Percentiles rank a stretch among this genome's conserved stretches.
Conservation (phyloP, 202 grass and related monocot genomes). For the Musa balbisiana region DNA sequence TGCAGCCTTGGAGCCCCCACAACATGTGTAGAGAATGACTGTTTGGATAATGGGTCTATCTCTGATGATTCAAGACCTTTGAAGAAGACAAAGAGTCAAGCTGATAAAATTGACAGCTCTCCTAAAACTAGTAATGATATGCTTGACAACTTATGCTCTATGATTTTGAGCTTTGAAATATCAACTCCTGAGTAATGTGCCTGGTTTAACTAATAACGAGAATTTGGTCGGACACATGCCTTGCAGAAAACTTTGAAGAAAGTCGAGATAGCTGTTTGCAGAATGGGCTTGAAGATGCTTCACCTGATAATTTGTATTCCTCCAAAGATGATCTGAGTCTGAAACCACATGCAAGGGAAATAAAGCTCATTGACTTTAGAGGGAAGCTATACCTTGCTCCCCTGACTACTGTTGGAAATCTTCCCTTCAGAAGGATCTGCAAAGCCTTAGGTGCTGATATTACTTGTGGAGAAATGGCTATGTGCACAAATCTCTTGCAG, state of each 20-base stretch:
- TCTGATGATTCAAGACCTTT: slow-evolving; percentile 42
- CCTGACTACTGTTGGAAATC: slow-evolving; percentile 88
- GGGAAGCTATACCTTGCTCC: slow-evolving; percentile 93
- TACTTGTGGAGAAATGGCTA: slow-evolving; percentile 98
- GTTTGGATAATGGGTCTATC: slow-evolving; percentile 32
- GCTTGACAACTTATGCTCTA: background rate
- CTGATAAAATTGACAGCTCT: slow-evolving; percentile 29
- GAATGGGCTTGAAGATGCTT: slow-evolving; percentile 30
- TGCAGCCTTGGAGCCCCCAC: slow-evolving; percentile 21
- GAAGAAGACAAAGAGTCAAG: slow-evolving; percentile 76
- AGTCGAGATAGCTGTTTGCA: slow-evolving; percentile 28
- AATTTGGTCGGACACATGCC: slow-evolving; percentile 35
- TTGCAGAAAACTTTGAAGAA: slow-evolving; percentile 27
- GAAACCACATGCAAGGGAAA: slow-evolving; percentile 63
- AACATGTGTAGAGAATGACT: slow-evolving; percentile 37
- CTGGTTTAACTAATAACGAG: slow-evolving; percentile 9
- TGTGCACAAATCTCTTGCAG: slow-evolving; percentile 98
- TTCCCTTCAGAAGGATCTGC: slow-evolving; percentile 87
- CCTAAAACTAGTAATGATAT: slow-evolving; percentile 41
- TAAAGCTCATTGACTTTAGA: slow-evolving; percentile 85
- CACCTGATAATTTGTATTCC: slow-evolving; percentile 27
- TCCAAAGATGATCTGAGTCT: slow-evolving; percentile 43
- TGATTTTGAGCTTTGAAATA: background rate
- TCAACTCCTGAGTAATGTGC: slow-evolving; percentile 7
- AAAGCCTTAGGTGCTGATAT: slow-evolving; percentile 88